phyloP scores from a whole-genome alignment of 2,329 filamentous ascomycete species.

The Fusarium vanettenii region DNA sequence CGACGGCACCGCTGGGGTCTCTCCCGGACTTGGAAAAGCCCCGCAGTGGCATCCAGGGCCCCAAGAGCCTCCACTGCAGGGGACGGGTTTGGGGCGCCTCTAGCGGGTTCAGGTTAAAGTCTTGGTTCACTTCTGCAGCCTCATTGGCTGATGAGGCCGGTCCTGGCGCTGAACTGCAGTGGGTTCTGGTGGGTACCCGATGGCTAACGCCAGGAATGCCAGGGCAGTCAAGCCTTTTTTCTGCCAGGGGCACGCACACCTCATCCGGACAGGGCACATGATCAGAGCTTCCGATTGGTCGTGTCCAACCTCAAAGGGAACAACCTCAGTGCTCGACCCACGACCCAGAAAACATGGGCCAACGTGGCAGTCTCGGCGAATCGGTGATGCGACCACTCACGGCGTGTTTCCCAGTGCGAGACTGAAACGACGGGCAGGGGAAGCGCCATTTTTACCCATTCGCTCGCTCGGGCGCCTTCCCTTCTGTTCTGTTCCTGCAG shows the following conservation, averaged over 20 bases:
- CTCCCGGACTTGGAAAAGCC: slow-evolving; percentile 11
- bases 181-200: not conserved
- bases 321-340: slow-evolving; percentile 6
- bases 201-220: slow-evolving; percentile 9
- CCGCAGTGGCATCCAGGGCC: not conserved
- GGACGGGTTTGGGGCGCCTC: slow-evolving; percentile 27
- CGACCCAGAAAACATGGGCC: slow-evolving; percentile 20
- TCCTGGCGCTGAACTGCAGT: slow-evolving; percentile 22
- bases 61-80: slow-evolving; percentile 35
- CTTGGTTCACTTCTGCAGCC: slow-evolving; percentile 7
- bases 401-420: not conserved
- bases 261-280: not conserved
- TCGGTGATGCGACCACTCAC: slow-evolving; percentile 10
- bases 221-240: slow-evolving; percentile 1
- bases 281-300: slow-evolving; percentile 28
- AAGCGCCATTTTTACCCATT: slow-evolving; percentile 17
- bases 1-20: slow-evolving; percentile 2
- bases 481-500: not conserved
- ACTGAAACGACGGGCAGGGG: slow-evolving; percentile 34
- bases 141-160: slow-evolving; percentile 16
- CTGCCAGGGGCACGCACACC: slow-evolving; percentile 24
- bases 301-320: slow-evolving; percentile 7
- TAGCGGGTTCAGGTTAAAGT: slow-evolving; percentile 22
- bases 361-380: slow-evolving; percentile 34
- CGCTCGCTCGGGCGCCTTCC: not conserved